Evolutionary conservation across 345 rosid genomes (phyloP).

Genomic region (Syzygium aqueum): DNA sequence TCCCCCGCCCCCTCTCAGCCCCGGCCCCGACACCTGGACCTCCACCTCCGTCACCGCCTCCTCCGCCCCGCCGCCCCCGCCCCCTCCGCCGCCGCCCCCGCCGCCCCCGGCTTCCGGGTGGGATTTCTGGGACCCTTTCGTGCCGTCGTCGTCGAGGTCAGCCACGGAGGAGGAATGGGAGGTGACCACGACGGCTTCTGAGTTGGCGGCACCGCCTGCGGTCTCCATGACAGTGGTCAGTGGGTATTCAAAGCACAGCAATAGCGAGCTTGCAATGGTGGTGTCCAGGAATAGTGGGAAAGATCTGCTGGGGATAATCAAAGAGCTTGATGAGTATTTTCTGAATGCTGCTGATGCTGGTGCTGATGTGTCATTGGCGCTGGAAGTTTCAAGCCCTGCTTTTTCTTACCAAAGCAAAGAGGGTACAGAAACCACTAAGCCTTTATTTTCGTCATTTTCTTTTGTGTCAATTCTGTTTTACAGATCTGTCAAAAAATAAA

Average conservation of each 20-base stretch:
- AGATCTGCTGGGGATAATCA: constrained; percentile 76
- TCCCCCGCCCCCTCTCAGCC: constrained; percentile 62
- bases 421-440: constrained; percentile 20
- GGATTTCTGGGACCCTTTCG: constrained; percentile 96
- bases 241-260: constrained; percentile 65
- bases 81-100: constrained; percentile 66
- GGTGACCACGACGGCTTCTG: constrained; percentile 34
- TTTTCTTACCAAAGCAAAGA: constrained; percentile 40
- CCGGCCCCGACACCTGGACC: constrained; percentile 77
- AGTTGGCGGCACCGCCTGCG: constrained; percentile 15
- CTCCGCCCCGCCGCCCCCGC: constrained; percentile 16
- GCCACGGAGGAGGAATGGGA: constrained; percentile 79
- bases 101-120: constrained; percentile 60
- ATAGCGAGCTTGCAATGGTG: constrained; percentile 66
- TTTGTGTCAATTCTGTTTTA: neutral
- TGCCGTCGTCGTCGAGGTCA: constrained; percentile 38
- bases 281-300: constrained; percentile 62
- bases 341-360: constrained; percentile 79
- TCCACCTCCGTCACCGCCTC: constrained; percentile 43
- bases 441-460: neutral
- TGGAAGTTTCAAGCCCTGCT: constrained; percentile 52
- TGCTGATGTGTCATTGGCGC: constrained; percentile 43
- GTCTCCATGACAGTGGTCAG: constrained; percentile 28
- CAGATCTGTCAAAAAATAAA: neutral
- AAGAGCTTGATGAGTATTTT: constrained; percentile 91